These are phyloP conservation scores for Hordeum marinum DNA, from an alignment of 176 grass and related monocot species.

Conservation along the genomic window DNA sequence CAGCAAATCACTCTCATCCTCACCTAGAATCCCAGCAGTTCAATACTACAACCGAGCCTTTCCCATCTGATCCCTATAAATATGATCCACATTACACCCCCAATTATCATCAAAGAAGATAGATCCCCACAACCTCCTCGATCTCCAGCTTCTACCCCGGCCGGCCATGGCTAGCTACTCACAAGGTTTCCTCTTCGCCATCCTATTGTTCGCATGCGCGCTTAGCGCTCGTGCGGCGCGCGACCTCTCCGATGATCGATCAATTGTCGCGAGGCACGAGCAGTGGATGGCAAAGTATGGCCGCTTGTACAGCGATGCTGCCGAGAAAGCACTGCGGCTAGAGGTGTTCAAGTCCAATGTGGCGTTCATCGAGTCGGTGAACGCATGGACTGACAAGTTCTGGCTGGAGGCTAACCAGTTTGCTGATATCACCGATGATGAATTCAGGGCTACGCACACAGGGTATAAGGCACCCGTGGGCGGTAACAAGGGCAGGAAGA, in stretches of 20 bases:
- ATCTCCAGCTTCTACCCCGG: neutral
- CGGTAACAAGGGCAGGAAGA: neutral
- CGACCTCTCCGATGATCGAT: neutral
- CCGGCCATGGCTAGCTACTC: neutral
- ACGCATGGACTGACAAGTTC: neutral
- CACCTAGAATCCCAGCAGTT: neutral
- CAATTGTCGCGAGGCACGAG: slow-evolving; percentile 30
- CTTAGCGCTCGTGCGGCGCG: neutral
- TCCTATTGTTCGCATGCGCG: neutral
- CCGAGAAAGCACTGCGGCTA: slow-evolving; percentile 7
- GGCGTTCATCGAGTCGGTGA: slow-evolving; percentile 23
- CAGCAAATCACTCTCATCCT: neutral
- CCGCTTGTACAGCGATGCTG: neutral
- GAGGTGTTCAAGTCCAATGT: slow-evolving; percentile 23
- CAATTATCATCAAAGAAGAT: neutral
- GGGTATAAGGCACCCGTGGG: neutral
- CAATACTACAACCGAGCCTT: neutral
- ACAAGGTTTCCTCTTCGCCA: neutral
- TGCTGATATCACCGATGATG: neutral
- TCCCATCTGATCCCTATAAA: neutral
- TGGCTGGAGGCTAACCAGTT: slow-evolving; percentile 32
- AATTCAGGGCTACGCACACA: neutral
- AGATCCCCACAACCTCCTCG: neutral
- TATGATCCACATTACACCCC: neutral
- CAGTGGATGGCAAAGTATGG: slow-evolving; percentile 10